A percentile compares a stretch with the other conserved stretches of the same genome.
These are phyloP conservation scores for Berkeleyomyces rouxiae DNA, from an alignment of 2,329 filamentous ascomycete genomes.

Conservation along the genomic window DNA sequence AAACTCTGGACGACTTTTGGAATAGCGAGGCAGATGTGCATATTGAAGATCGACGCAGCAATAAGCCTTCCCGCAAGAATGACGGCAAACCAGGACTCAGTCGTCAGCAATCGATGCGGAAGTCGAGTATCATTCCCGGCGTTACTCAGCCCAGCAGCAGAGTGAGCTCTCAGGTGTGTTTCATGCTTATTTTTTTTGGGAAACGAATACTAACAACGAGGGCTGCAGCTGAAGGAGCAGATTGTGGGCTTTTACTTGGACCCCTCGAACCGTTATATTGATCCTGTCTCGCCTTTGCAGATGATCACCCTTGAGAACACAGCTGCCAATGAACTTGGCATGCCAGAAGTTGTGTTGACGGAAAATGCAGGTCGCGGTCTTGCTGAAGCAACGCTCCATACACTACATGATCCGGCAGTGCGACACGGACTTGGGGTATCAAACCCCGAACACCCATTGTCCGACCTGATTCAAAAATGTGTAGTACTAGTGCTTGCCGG, in stretches of 20 bases:
- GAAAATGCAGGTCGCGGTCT: conserved; percentile 84
- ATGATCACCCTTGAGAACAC: conserved; percentile 90
- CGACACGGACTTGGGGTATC: conserved; percentile 34
- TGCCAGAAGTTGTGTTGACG: conserved; percentile 78
- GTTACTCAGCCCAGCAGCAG: conserved; percentile 28
- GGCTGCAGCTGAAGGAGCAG: conserved; percentile 16
- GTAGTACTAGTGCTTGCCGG: conserved; percentile 67
- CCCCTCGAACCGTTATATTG: conserved; percentile 39
- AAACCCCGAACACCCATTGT: conserved; percentile 19
- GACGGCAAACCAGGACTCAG: conserved; percentile 7
- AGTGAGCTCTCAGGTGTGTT: conserved; percentile 10
- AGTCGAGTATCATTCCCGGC: conserved; percentile 29
- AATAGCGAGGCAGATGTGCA: conserved; percentile 52
- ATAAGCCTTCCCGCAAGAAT: conserved; percentile 4
- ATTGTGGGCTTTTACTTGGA: conserved; percentile 34
- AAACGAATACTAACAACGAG: background rate
- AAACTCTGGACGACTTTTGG: conserved; percentile 41
- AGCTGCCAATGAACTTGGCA: conserved; percentile 68
- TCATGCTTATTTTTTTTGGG: background rate
- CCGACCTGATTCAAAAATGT: conserved; percentile 19
- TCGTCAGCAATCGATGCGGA: conserved; percentile 22
- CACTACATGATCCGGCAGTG: conserved; percentile 46
- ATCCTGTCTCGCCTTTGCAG: conserved; percentile 55
- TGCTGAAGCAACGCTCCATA: conserved; percentile 61
- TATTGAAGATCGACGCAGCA: conserved; percentile 12